phyloP scores from a whole-genome alignment of 768 basidiomycete species.

The Exidia glandulosa region DNA sequence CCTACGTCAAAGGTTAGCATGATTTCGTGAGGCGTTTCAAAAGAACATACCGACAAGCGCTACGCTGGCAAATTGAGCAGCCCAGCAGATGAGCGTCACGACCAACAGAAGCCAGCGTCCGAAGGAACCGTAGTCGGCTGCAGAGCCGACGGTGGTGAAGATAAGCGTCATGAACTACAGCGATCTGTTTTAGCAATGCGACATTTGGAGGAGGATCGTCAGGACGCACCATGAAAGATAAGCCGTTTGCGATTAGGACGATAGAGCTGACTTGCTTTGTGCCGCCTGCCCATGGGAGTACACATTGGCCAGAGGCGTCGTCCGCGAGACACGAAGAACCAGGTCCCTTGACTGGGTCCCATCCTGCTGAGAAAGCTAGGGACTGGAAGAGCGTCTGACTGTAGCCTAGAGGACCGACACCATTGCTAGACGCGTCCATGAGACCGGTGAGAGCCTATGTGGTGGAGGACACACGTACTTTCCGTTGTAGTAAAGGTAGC shows the following conservation, averaged over 20 bases:
- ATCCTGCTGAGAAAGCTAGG: constrained; percentile 69
- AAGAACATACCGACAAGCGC: constrained; percentile 47
- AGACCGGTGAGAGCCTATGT: background rate
- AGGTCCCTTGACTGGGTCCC: constrained; percentile 55
- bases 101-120: constrained; percentile 69
- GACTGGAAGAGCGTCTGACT: constrained; percentile 68
- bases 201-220: constrained; percentile 17
- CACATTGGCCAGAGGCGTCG: constrained; percentile 58
- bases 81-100: constrained; percentile 70
- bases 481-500: background rate
- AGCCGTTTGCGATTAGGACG: constrained; percentile 65
- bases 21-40: background rate
- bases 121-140: constrained; percentile 65
- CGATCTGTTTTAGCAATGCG: background rate
- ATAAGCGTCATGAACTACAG: constrained; percentile 62
- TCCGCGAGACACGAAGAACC: constrained; percentile 55
- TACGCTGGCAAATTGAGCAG: constrained; percentile 67
- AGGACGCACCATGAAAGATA: constrained; percentile 66
- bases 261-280: constrained; percentile 66
- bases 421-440: background rate
- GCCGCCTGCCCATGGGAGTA: constrained; percentile 64
- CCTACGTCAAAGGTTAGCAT: constrained; percentile 23
- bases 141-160: constrained; percentile 66
- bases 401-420: constrained; percentile 26
- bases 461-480: background rate